Evolutionary conservation across 441 rosid species (phyloP).

Genomic region (Metrosideros polymorpha): DNA sequence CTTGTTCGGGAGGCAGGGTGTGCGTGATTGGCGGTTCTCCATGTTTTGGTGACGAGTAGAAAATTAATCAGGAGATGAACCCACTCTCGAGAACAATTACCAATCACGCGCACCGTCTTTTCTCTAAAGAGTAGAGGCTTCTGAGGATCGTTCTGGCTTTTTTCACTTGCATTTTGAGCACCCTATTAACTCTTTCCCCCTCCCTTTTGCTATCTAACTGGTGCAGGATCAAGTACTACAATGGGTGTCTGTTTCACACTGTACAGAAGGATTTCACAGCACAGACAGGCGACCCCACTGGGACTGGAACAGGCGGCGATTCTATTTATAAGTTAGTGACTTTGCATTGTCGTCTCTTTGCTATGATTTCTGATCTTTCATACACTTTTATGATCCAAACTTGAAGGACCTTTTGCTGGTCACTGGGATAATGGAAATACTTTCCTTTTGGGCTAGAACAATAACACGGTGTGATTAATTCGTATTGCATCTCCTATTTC

Average conservation of each 20-base stretch:
- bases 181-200: fast-evolving
- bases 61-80: neutral
- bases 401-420: neutral
- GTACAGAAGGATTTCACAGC: conserved; percentile 96
- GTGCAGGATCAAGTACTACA: conserved; percentile 73
- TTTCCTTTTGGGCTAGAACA: neutral
- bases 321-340: conserved; percentile 69
- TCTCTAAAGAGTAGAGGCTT: neutral
- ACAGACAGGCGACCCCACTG: conserved; percentile 93
- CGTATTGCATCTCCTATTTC: neutral
- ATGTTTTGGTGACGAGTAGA: neutral
- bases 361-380: neutral
- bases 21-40: neutral
- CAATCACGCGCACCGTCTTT: neutral
- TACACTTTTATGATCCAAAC: neutral
- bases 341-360: neutral
- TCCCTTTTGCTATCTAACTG: neutral
- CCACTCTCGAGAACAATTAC: neutral
- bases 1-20: neutral
- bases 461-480: neutral
- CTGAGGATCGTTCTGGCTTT: neutral
- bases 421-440: neutral
- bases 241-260: conserved; percentile 80
- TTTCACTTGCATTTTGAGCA: neutral
- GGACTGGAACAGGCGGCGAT: conserved; percentile 78